Evolutionary conservation across 441 rosid genomes (phyloP), one percentile per base, ranked within the genome.

Genomic region (Euphorbia schlechtendalii): DNA sequence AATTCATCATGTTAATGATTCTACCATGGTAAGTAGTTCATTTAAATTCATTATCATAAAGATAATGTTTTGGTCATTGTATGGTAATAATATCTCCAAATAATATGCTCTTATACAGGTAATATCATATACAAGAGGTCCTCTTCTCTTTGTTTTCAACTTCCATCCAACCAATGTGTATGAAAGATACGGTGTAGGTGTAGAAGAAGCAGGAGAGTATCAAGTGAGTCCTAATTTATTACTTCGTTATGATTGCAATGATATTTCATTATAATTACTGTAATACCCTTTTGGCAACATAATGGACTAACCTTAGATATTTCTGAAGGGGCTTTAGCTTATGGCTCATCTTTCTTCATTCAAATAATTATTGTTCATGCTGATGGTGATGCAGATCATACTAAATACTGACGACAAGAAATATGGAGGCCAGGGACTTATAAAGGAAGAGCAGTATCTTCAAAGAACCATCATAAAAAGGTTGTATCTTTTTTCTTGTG

Each of bases 181-280:
- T 61, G 80, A 77, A 72, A 80, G 73, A 63, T 87, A 88, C 77
- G 65, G 62, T 60, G 73, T 87, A 4, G 99, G 97, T 9, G 85
- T 88, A 61, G 97, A 94, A 69, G 99, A 94, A 81, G 99, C 99
- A 28, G 99, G 99, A 71, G 97, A 94, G 71, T 94, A 90, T 74
- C 93, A 81, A 52, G 99, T 88, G 81, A 74, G 77, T 48, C 30
- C 3, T 56, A 43, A 51, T 61, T 49, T 48, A 28, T 14, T 56
- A 17, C 57, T 27, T 20, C 52, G 45, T 21, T 25, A 18, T 43
- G 53, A 32, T 61, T 60, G 24, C n/a, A 18, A 61, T 32, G 36
- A 32, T 32, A 7, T 32, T 2, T 30, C 25, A 9, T 21, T 30
- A 3, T 30, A 46, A 53, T n/a, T 17, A 41, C 52, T 11, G 22